A percentile compares a stretch with the other conserved stretches of the same genome.
phyloP scores from a whole-genome alignment of 768 basidiomycete genomes.

The Boletus rubescentipes region DNA sequence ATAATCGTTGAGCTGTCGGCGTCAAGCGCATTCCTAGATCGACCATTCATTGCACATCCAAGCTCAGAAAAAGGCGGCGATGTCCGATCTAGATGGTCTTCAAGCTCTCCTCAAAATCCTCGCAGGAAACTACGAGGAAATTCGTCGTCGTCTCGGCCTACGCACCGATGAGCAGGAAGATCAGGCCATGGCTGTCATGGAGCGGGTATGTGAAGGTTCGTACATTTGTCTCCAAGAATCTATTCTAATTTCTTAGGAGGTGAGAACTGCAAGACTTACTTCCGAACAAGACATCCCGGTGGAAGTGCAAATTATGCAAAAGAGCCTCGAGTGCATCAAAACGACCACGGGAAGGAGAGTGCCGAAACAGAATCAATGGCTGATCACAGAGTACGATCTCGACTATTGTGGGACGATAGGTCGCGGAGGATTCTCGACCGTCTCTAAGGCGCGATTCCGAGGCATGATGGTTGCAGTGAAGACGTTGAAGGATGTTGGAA shows the following conservation, averaged over 20 bases:
- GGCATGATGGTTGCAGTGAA: slow-evolving; percentile 4
- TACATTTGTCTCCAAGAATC: no score
- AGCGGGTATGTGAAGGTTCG: not conserved
- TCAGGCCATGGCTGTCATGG: slow-evolving; percentile 3
- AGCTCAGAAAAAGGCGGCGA: not conserved
- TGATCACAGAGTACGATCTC: slow-evolving; percentile 28
- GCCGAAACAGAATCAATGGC: slow-evolving; percentile 16
- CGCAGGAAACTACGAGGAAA: not conserved
- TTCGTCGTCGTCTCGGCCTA: not conserved
- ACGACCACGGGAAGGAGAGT: slow-evolving; percentile 1
- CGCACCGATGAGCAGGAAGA: not conserved
- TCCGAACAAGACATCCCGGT: not conserved
- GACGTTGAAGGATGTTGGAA: not conserved
- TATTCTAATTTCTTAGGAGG: not conserved
- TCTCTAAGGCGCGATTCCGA: slow-evolving; percentile 1
- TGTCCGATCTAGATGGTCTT: not conserved
- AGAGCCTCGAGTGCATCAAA: slow-evolving; percentile 1
- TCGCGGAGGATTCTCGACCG: slow-evolving; percentile 23
- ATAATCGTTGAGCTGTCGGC: not conserved
- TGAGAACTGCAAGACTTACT: not conserved
- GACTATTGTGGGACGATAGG: slow-evolving; percentile 25
- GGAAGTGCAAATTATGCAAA: slow-evolving; percentile 1
- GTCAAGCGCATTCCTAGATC: not conserved
- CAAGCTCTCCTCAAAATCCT: not conserved
- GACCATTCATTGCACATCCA: not conserved